phyloP scores from a whole-genome alignment of 1,284 basidiomycete species.

The Apiotrichum sp. region DNA sequence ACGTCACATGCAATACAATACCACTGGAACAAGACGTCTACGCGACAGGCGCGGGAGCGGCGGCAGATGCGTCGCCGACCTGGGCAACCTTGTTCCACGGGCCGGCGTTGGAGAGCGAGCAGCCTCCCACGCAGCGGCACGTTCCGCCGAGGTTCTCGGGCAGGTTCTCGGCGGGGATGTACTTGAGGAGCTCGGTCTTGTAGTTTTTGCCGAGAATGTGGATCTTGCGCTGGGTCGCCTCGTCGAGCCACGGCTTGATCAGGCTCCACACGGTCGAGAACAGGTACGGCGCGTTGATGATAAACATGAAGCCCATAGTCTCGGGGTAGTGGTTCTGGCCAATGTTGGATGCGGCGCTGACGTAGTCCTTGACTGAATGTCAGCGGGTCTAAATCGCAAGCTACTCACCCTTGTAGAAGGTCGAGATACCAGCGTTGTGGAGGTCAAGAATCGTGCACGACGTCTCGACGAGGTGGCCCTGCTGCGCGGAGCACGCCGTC shows the following conservation, averaged over 20 bases:
- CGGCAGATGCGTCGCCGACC: background rate
- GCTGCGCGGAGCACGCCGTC: conserved; percentile 64
- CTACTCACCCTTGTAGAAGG: conserved; percentile 63
- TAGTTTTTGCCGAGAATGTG: conserved; percentile 62
- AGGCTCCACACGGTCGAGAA: conserved; percentile 85
- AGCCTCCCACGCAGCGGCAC: conserved; percentile 74
- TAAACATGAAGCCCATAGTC: conserved; percentile 93
- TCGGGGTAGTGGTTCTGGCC: conserved; percentile 91
- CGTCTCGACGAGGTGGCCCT: conserved; percentile 89
- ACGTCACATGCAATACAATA: conserved; percentile 2
- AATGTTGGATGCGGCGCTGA: conserved; percentile 69
- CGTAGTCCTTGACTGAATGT: conserved; percentile 74
- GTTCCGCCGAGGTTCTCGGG: conserved; percentile 78
- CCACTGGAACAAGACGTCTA: background rate
- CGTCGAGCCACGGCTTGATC: conserved; percentile 91
- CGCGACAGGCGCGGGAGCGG: no score
- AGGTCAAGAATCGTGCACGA: conserved; percentile 97
- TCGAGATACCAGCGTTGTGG: conserved; percentile 67
- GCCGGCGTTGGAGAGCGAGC: conserved; percentile 81
- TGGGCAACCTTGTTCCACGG: conserved; percentile 66
- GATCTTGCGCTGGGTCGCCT: conserved; percentile 90
- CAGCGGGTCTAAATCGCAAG: no score
- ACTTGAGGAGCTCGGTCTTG: conserved; percentile 64
- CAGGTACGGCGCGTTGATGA: conserved; percentile 89
- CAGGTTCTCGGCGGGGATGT: conserved; percentile 77